Percentiles rank a stretch among this genome's conserved stretches.
Conservation (phyloP, 2,329 filamentous ascomycete genomes). For the Scorias spongiosa region DNA sequence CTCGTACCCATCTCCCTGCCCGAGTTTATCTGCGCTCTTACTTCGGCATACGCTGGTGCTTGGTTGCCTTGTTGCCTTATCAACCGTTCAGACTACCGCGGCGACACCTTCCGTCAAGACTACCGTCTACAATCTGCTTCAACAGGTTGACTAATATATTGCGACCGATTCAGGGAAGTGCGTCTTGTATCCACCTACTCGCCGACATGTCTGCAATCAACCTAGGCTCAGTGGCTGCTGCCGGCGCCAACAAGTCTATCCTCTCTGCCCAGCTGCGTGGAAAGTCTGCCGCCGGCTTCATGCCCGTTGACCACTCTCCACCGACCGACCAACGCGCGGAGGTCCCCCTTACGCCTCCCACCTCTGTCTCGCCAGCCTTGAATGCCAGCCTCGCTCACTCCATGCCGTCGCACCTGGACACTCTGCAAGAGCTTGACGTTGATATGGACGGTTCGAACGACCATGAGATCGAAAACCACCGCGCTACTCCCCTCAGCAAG, state of each 20-base stretch:
- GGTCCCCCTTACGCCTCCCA: slow-evolving; percentile 76
- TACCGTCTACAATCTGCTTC: slow-evolving; percentile 60
- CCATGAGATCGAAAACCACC: slow-evolving; percentile 30
- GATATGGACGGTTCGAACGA: slow-evolving; percentile 51
- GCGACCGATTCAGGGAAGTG: slow-evolving; percentile 18
- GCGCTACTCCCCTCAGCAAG: slow-evolving; percentile 28
- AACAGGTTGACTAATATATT: slow-evolving; percentile 48
- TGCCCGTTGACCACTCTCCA: slow-evolving; percentile 1
- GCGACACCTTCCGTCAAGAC: not conserved
- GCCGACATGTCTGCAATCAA: slow-evolving; percentile 17
- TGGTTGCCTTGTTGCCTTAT: not conserved
- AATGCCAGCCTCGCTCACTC: slow-evolving; percentile 62
- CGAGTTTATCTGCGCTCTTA: not conserved
- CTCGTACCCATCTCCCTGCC: not conserved
- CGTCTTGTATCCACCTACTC: slow-evolving; percentile 9
- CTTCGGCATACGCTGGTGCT: not conserved
- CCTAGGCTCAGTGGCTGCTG: slow-evolving; percentile 18
- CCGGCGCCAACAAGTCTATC: slow-evolving; percentile 16
- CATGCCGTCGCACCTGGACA: slow-evolving; percentile 32
- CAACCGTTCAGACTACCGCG: not conserved
- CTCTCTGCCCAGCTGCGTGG: slow-evolving; percentile 15
- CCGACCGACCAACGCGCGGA: slow-evolving; percentile 16
- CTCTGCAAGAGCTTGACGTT: slow-evolving; percentile 72
- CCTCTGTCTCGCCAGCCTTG: slow-evolving; percentile 82
- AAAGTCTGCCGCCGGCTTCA: slow-evolving; percentile 7